phyloP scores from a whole-genome alignment of 352 stramenopile species.

The Phytophthora megakarya region DNA sequence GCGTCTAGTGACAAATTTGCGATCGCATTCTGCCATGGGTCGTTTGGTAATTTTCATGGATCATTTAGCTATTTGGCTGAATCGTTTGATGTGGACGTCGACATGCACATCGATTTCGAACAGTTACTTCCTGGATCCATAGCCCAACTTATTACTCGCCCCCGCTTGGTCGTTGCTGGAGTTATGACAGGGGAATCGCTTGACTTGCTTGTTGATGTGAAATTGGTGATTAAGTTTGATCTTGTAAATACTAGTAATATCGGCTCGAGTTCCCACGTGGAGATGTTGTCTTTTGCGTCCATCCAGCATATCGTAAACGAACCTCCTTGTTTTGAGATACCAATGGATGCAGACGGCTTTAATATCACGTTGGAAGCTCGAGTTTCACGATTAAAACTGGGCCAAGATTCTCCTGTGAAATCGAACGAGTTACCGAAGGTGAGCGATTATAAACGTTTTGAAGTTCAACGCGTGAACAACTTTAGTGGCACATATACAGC shows the following conservation, averaged over 20 bases:
- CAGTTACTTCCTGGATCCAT: slow-evolving; percentile 52
- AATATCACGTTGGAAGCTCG: slow-evolving; percentile 30
- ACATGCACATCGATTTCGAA: slow-evolving; percentile 59
- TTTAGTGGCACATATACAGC: slow-evolving; percentile 40
- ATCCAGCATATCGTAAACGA: slow-evolving; percentile 29
- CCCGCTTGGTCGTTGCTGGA: slow-evolving; percentile 29
- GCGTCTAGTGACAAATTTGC: slow-evolving; percentile 42
- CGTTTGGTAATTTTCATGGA: slow-evolving; percentile 49
- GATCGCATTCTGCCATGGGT: slow-evolving; percentile 41
- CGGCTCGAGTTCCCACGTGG: slow-evolving; percentile 35
- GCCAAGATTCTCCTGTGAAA: background rate
- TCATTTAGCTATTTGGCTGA: slow-evolving; percentile 51
- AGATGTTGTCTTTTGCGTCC: slow-evolving; percentile 29
- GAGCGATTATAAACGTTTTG: slow-evolving; percentile 34
- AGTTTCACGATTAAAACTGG: slow-evolving; percentile 5
- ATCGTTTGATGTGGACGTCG: slow-evolving; percentile 34
- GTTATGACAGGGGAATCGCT: slow-evolving; percentile 26
- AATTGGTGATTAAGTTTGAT: slow-evolving; percentile 35
- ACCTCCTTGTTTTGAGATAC: slow-evolving; percentile 42
- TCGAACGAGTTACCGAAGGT: slow-evolving; percentile 34
- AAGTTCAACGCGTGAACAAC: slow-evolving; percentile 43
- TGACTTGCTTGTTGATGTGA: slow-evolving; percentile 26
- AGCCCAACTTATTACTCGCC: slow-evolving; percentile 37
- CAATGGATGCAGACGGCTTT: slow-evolving; percentile 33
- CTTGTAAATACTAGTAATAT: slow-evolving; percentile 35